Evolutionary conservation across 257 asterid genomes (phyloP).

Genomic region (Solanum chilense): DNA sequence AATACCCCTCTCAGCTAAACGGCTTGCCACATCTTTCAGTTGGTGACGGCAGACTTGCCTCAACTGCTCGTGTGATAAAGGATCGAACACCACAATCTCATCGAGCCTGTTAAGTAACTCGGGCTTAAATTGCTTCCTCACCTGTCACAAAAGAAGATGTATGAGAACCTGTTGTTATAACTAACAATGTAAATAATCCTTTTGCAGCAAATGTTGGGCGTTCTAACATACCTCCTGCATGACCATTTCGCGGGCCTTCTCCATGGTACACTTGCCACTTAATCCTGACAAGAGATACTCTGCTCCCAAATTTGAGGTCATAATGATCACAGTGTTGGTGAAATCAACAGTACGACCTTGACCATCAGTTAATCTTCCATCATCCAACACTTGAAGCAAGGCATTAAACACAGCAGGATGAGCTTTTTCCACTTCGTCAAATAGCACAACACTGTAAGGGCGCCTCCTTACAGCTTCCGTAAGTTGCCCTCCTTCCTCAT

Average conservation of each 20-base stretch:
- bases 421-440: conserved; percentile 90
- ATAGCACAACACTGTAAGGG: conserved; percentile 76
- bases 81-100: conserved; percentile 84
- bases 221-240: conserved; percentile 48
- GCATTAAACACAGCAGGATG: conserved; percentile 68
- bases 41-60: conserved; percentile 75
- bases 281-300: conserved; percentile 59
- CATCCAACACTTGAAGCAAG: conserved; percentile 76
- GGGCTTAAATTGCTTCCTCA: conserved; percentile 87
- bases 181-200: background rate
- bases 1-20: conserved; percentile 81
- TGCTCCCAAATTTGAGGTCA: conserved; percentile 93
- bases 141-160: conserved; percentile 12
- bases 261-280: conserved; percentile 55
- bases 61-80: conserved; percentile 76
- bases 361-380: conserved; percentile 85
- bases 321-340: conserved; percentile 65
- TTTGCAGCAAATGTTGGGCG: background rate
- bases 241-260: conserved; percentile 81
- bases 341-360: conserved; percentile 87
- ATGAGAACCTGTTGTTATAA: background rate
- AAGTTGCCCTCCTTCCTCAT: conserved; percentile 92
- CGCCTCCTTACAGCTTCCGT: conserved; percentile 86
- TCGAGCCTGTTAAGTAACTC: conserved; percentile 79
- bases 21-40: conserved; percentile 66